These are phyloP conservation scores for Davidsoniella virescens DNA, from an alignment of 2,329 filamentous ascomycete genomes.

Conservation along the genomic window DNA sequence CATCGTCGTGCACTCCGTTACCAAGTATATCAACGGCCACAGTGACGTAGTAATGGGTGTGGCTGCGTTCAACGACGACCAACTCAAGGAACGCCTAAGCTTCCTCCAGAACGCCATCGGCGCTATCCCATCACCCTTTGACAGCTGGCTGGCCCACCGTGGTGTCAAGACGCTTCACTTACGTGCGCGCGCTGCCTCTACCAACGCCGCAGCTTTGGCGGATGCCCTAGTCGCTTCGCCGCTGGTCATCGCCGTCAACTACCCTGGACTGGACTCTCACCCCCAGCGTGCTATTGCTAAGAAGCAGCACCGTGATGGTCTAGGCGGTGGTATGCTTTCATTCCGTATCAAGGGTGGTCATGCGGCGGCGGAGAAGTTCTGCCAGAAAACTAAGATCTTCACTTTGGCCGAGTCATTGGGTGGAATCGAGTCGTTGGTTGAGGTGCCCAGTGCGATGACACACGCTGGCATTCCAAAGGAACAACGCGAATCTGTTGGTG, in stretches of 20 bases:
- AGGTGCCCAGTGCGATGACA: slow-evolving; percentile 91
- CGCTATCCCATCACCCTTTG: slow-evolving; percentile 84
- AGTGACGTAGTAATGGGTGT: slow-evolving; percentile 95
- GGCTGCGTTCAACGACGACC: slow-evolving; percentile 80
- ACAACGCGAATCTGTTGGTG: slow-evolving; percentile 78
- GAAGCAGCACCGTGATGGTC: slow-evolving; percentile 83
- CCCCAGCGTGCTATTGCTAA: slow-evolving; percentile 69
- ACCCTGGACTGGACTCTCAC: slow-evolving; percentile 79
- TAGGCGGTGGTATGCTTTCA: slow-evolving; percentile 94
- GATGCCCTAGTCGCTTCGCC: slow-evolving; percentile 61
- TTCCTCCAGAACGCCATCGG: slow-evolving; percentile 98
- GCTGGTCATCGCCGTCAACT: slow-evolving; percentile 81
- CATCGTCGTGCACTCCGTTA: slow-evolving; percentile 91
- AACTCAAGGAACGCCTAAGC: slow-evolving; percentile 56
- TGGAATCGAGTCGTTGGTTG: slow-evolving; percentile 79
- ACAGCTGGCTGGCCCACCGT: slow-evolving; percentile 94
- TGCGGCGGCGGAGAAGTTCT: slow-evolving; percentile 78
- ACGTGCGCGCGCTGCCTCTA: slow-evolving; percentile 67
- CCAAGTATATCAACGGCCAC: slow-evolving; percentile 98
- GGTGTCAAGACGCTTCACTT: slow-evolving; percentile 94
- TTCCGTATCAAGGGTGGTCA: slow-evolving; percentile 86
- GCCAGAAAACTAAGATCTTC: slow-evolving; percentile 75
- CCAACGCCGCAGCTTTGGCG: slow-evolving; percentile 67
- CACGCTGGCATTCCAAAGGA: slow-evolving; percentile 87
- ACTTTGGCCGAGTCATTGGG: slow-evolving; percentile 86